A percentile compares a stretch with the other conserved stretches of the same genome.
phyloP scores from a whole-genome alignment of 2,329 filamentous ascomycete species.

The Cadophora sp. region DNA sequence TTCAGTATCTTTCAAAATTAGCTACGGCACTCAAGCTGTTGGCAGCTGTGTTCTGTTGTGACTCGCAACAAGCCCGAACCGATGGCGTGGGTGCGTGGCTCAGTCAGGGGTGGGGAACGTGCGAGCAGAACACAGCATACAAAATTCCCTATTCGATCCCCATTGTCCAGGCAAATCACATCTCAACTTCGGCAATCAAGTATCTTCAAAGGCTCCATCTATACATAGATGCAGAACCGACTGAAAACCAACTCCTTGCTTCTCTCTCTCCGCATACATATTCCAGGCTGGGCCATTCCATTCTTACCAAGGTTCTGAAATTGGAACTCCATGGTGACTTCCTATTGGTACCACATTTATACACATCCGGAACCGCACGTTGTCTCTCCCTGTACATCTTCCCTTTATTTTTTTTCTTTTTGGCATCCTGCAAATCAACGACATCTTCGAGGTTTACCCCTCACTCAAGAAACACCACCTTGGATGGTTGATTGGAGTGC shows the following conservation, averaged over 20 bases:
- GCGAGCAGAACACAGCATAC: neutral
- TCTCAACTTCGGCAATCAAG: neutral
- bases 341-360: slow-evolving; percentile 16
- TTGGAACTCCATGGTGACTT: neutral
- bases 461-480: neutral
- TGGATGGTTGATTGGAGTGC: neutral
- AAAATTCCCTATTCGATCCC: neutral
- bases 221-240: neutral
- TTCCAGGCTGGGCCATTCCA: neutral
- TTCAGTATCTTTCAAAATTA: too few species aligned
- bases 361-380: neutral
- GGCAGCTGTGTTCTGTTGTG: neutral
- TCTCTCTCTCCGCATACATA: neutral
- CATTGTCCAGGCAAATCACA: neutral
- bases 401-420: neutral
- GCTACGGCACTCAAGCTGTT: neutral
- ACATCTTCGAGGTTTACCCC: neutral
- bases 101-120: neutral
- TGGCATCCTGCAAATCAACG: neutral
- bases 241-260: neutral
- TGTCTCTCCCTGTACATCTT: neutral
- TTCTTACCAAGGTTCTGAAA: neutral
- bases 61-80: neutral
- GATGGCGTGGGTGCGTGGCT: neutral
- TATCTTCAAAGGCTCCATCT: neutral